Percentiles rank a stretch among this genome's conserved stretches.
Conservation (phyloP, 495 filamentous ascomycete species). For the Aspergillus nidulans region DNA sequence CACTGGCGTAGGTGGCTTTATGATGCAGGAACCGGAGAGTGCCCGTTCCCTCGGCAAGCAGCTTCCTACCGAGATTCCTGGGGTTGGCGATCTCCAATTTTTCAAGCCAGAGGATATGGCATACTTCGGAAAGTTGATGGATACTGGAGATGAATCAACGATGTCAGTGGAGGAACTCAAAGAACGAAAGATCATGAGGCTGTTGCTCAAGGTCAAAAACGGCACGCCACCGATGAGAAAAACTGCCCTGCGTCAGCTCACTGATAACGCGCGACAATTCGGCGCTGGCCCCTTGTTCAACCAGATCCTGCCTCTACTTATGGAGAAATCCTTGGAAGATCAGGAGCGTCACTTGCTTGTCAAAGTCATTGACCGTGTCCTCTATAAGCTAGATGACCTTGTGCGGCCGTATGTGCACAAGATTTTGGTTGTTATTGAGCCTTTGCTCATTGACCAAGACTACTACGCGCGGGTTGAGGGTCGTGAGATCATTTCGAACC, state of each 20-base stretch:
- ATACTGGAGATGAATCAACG: slow-evolving; percentile 86
- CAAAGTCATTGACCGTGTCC: slow-evolving; percentile 97
- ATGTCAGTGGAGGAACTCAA: slow-evolving; percentile 94
- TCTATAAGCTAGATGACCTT: slow-evolving; percentile 97
- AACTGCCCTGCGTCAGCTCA: slow-evolving; percentile 96
- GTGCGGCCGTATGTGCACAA: slow-evolving; percentile 97
- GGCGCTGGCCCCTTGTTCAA: slow-evolving; percentile 94
- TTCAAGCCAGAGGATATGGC: slow-evolving; percentile 99
- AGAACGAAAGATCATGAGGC: slow-evolving; percentile 96
- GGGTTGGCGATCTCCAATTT: slow-evolving; percentile 95
- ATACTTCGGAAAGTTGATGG: slow-evolving; percentile 97
- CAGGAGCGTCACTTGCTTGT: slow-evolving; percentile 98
- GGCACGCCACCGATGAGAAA: slow-evolving; percentile 99
- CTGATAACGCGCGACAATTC: slow-evolving; percentile 96
- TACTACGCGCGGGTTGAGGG: slow-evolving; percentile 99
- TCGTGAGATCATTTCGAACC: slow-evolving; percentile 96
- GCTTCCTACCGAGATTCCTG: slow-evolving; percentile 93
- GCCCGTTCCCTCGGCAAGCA: slow-evolving; percentile 78
- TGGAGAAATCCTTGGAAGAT: slow-evolving; percentile 98
- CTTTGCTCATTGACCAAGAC: slow-evolving; percentile 96
- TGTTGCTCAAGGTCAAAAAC: slow-evolving; percentile 98
- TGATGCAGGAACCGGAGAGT: slow-evolving; percentile 94
- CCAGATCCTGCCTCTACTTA: slow-evolving; percentile 93
- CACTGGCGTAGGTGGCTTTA: slow-evolving; percentile 74
- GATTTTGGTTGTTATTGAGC: slow-evolving; percentile 98